A percentile compares a stretch with the other conserved stretches of the same genome.
phyloP scores from a whole-genome alignment of 495 filamentous ascomycete genomes.

The Tetracladium setigerum region DNA sequence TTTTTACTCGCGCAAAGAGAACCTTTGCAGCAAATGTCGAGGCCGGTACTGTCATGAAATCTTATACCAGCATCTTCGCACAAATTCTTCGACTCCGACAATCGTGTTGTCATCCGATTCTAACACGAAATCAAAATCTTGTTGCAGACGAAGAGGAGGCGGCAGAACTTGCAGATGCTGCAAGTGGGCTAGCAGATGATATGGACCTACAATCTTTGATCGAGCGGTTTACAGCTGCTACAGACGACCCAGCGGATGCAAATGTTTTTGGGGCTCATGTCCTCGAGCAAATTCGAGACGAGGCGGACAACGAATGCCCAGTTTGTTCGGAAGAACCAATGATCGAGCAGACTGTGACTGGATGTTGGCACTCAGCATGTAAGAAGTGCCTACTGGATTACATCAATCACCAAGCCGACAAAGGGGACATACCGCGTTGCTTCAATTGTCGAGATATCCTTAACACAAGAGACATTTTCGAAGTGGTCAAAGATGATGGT shows the following conservation, averaged over 20 bases:
- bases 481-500: slow-evolving; percentile 61
- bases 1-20: slow-evolving; percentile 73
- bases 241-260: slow-evolving; percentile 54
- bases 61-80: slow-evolving; percentile 92
- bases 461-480: slow-evolving; percentile 78
- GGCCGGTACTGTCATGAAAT: slow-evolving; percentile 85
- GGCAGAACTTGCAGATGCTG: slow-evolving; percentile 67
- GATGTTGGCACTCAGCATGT: slow-evolving; percentile 95
- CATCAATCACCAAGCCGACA: slow-evolving; percentile 75
- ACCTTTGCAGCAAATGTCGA: slow-evolving; percentile 81
- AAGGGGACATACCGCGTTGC: slow-evolving; percentile 66
- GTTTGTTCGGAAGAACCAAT: slow-evolving; percentile 94
- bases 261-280: slow-evolving; percentile 81
- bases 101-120: slow-evolving; percentile 85
- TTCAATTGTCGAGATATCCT: slow-evolving; percentile 84
- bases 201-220: slow-evolving; percentile 91
- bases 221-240: slow-evolving; percentile 65
- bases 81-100: slow-evolving; percentile 93
- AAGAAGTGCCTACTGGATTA: slow-evolving; percentile 83
- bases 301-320: slow-evolving; percentile 82
- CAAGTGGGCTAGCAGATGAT: slow-evolving; percentile 80
- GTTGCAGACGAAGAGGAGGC: slow-evolving; percentile 86
- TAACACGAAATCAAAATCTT: slow-evolving; percentile 77
- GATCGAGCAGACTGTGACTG: slow-evolving; percentile 85
- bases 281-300: slow-evolving; percentile 81